phyloP scores from a whole-genome alignment of 2,329 filamentous ascomycete species.

The Fusarium irregulare region DNA sequence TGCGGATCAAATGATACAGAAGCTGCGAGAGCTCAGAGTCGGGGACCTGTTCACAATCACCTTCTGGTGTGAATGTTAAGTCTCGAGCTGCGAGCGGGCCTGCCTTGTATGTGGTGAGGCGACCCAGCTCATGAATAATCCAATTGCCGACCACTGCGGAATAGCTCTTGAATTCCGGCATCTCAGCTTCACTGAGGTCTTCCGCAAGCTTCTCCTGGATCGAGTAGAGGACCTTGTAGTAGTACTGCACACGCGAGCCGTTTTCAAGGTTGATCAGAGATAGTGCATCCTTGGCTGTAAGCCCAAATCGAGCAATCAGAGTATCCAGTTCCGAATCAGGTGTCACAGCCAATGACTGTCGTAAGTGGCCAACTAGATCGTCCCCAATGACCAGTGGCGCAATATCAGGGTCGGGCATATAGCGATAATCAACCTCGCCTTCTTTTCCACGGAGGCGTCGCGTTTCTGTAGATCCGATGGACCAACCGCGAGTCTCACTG shows the following conservation, averaged over 20 bases:
- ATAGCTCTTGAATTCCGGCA: constrained; percentile 50
- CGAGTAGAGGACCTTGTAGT: constrained; percentile 71
- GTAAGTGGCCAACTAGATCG: constrained; percentile 75
- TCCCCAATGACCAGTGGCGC: constrained; percentile 79
- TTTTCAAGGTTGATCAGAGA: constrained; percentile 82
- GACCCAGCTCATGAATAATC: constrained; percentile 81
- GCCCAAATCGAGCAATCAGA: constrained; percentile 70
- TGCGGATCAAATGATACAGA: constrained; percentile 59
- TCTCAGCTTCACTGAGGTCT: constrained; percentile 31
- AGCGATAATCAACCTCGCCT: constrained; percentile 96
- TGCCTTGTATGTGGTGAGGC: constrained; percentile 67
- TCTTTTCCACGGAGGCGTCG: constrained; percentile 88
- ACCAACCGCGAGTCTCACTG: constrained; percentile 94
- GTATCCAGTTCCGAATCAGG: constrained; percentile 77
- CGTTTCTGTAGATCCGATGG: constrained; percentile 84
- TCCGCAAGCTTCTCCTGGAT: constrained; percentile 52
- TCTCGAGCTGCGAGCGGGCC: constrained; percentile 49
- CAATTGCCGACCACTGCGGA: constrained; percentile 68
- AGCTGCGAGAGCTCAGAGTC: constrained; percentile 62
- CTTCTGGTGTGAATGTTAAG: constrained; percentile 57
- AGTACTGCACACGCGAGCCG: constrained; percentile 84
- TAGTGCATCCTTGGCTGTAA: constrained; percentile 85
- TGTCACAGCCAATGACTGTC: constrained; percentile 71
- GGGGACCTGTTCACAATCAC: constrained; percentile 61
- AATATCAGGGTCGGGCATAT: constrained; percentile 97